Base-by-base conservation (phyloP, 306 rosid species). In the Senna tora region DNA sequence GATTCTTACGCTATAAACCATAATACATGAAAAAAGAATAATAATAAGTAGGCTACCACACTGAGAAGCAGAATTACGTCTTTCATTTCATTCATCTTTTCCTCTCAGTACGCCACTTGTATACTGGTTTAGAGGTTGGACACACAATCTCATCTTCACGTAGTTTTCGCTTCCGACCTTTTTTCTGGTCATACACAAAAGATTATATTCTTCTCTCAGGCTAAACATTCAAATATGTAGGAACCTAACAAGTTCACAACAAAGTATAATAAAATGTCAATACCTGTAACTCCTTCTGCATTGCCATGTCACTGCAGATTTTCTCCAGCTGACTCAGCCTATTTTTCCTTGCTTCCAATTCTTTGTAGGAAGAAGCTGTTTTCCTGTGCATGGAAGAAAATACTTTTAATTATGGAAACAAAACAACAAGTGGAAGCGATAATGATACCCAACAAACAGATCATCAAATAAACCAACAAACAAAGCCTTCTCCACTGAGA, bases 241-340 rank as follows among this genome's bases (percentile, higher is more conserved):
- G 39, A 60, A 67, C 55, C 13, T 14, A 67, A 65, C 1, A 12
- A 5, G 15, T 47, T 50, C 38, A 30, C 20, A 50, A 30, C 7
- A 30, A 16, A 68, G 33, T 36, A 50, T 8, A 73, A 52, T 5
- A 63, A 68, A 66, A 73, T 53, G 74, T 68, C 39, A 49, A 69
- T 76, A 93, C 97, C 96, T 83, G 83, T 63, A 93, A 69, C 81
- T 93, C 98, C 77, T 90, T 85, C 78, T 84, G 69, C 85, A 93
- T 66, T 52, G 80, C 63, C 97, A 90, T 93, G 61, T 90, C 96
- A 82, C 42, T 69, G 84, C 80, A 87, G 34, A 93, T 70, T 74
- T 86, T 88, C 85, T 90, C 92, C 77, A 90, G 71, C 52, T 85
- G 85, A 36, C 67, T 62, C 54, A 81, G 87, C 76, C 97, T 84